phyloP scores from a whole-genome alignment of 2,329 filamentous ascomycete genomes.

The Aschersonia sp. region DNA sequence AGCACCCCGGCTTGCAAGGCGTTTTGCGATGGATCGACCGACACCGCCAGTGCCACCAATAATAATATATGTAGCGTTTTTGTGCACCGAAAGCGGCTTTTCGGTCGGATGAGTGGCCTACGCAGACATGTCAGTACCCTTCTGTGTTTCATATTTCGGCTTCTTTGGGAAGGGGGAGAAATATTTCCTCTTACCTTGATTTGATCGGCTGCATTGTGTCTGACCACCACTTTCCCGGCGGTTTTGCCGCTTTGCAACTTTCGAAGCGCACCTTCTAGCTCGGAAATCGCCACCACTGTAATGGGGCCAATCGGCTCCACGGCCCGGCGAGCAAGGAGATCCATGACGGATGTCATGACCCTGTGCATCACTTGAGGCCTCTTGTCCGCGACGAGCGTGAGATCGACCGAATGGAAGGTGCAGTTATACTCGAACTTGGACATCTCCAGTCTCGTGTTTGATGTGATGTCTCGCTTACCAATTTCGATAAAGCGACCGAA shows the following conservation, averaged over 20 bases:
- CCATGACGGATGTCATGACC: slow-evolving; percentile 21
- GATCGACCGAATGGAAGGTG: slow-evolving; percentile 30
- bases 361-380: slow-evolving; percentile 24
- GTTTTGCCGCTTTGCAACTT: slow-evolving; percentile 19
- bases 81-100: slow-evolving; percentile 16
- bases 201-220: slow-evolving; percentile 23
- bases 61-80: slow-evolving; percentile 32
- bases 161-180: too few relatives aligned
- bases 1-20: slow-evolving; percentile 34
- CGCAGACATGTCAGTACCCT: neutral
- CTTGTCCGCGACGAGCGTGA: slow-evolving; percentile 25
- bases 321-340: slow-evolving; percentile 17
- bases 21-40: slow-evolving; percentile 30
- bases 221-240: slow-evolving; percentile 28
- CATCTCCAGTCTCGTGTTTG: slow-evolving; percentile 30
- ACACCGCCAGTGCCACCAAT: slow-evolving; percentile 36
- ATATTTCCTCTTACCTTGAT: slow-evolving; percentile 17
- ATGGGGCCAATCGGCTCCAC: slow-evolving; percentile 21
- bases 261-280: slow-evolving; percentile 22
- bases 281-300: slow-evolving; percentile 19
- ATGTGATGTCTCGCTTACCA: slow-evolving; percentile 20
- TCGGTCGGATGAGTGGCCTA: slow-evolving; percentile 10
- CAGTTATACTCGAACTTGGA: slow-evolving; percentile 30
- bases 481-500: slow-evolving; percentile 33
- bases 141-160: neutral